Evolutionary conservation across 75 land plant species (phyloP).

Genomic region (Selaginella tamariscina): DNA sequence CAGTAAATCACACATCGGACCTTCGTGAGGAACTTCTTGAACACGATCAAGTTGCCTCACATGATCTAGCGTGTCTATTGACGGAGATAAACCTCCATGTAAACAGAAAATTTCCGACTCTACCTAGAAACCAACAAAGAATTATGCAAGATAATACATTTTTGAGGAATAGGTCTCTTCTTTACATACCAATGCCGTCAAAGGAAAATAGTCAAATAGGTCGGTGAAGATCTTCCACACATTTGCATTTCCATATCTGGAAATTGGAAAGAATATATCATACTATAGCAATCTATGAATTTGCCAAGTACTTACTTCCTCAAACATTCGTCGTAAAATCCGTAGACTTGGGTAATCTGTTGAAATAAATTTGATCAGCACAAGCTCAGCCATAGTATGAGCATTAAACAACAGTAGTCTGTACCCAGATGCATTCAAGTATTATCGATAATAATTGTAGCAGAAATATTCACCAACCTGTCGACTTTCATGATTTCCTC

Average conservation of each 20-base stretch:
- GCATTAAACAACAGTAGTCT: neutral
- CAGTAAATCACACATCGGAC: slow-evolving; percentile 83
- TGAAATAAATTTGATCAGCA: neutral
- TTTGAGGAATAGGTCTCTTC: too few relatives aligned
- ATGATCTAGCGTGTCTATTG: slow-evolving; percentile 85
- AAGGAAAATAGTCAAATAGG: slow-evolving; percentile 80
- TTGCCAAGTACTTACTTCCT: slow-evolving; percentile 51
- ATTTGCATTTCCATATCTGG: slow-evolving; percentile 85
- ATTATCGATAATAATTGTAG: neutral
- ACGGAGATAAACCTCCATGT: slow-evolving; percentile 90
- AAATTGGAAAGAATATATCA: slow-evolving; percentile 3
- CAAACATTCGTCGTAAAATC: slow-evolving; percentile 86
- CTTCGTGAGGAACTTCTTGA: slow-evolving; percentile 93
- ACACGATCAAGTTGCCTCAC: slow-evolving; percentile 89
- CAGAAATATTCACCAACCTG: slow-evolving; percentile 35
- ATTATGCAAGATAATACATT: neutral
- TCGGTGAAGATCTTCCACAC: slow-evolving; percentile 95
- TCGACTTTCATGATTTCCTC: slow-evolving; percentile 92
- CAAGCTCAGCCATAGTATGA: neutral
- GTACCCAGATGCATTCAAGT: neutral
- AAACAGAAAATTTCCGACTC: slow-evolving; percentile 93
- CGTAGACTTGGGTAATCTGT: slow-evolving; percentile 98
- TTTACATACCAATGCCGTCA: slow-evolving; percentile 65
- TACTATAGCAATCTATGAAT: neutral
- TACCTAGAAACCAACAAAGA: slow-evolving; percentile 27